These are phyloP conservation scores for Pseudogymnoascus sp. DNA, from an alignment of 2,329 filamentous ascomycete species.

Conservation along the genomic window DNA sequence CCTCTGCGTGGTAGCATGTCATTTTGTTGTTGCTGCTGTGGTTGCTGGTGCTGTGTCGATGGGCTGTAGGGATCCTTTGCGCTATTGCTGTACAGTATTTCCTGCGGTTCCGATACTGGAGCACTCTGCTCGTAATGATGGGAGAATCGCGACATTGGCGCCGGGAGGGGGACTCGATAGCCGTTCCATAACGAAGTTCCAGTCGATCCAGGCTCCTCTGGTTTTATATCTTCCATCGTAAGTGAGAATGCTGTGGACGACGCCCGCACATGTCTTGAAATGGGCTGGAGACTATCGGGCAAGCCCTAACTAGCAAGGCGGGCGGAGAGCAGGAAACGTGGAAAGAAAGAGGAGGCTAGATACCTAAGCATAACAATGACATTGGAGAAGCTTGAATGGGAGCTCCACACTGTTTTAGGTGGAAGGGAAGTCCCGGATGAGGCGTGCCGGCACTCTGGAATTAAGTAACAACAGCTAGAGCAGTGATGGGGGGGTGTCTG, in stretches of 20 bases:
- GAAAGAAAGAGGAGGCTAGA: not conserved
- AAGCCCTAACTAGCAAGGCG: not conserved
- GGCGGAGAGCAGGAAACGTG: not conserved
- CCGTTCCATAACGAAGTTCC: not conserved
- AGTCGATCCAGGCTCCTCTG: slow-evolving; percentile 2
- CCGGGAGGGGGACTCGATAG: slow-evolving; percentile 1
- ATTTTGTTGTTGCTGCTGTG: not conserved
- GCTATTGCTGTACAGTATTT: not conserved
- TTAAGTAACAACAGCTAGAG: slow-evolving; percentile 5
- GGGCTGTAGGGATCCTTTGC: not conserved
- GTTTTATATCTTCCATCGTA: slow-evolving; percentile 11
- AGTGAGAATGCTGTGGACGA: slow-evolving; percentile 9
- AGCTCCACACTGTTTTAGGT: slow-evolving; percentile 10
- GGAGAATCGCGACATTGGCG: slow-evolving; percentile 3
- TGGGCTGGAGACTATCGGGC: not conserved
- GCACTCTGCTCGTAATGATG: slow-evolving; percentile 2
- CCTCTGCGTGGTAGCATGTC: not conserved
- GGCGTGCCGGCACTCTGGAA: slow-evolving; percentile 9
- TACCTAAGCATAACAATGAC: slow-evolving; percentile 11
- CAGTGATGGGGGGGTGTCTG: slow-evolving; percentile 1
- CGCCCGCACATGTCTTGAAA: slow-evolving; percentile 7
- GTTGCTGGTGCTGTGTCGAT: not conserved
- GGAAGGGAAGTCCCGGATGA: slow-evolving; percentile 12
- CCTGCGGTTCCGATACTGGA: not conserved
- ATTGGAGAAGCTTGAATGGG: slow-evolving; percentile 11